Base-by-base conservation (phyloP, 2,329 filamentous ascomycete species). In the Alternaria novae-zelandiae region DNA sequence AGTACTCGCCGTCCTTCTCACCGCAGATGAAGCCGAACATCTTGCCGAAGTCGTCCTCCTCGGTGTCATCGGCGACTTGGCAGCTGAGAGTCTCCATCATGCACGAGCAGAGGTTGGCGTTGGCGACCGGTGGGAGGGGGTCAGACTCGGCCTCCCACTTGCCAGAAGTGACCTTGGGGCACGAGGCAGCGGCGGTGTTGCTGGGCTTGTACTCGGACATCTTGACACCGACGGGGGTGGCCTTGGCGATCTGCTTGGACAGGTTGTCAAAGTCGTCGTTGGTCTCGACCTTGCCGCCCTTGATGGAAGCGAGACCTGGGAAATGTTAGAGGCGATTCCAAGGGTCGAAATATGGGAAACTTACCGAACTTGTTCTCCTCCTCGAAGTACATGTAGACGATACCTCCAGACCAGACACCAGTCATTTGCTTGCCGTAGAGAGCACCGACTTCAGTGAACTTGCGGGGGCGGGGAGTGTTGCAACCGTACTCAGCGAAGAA, bases 401-500 rank as follows among this genome's bases (percentile, higher is more conserved):
- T 97, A 82, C 95, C 96, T 73, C 96, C 96, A 60, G 92, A 96
- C 89, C 96, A 96, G 76, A 97, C 93, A 10, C 82, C 81, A 26
- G 89, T 91, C 96, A 99, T 99, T 64, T 94, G 79, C 63, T 85
- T 78, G 57, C 90, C 89, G 83, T 92, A 99, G 10, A 99, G 88
- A 57, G 91, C 90, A 47, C 83, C 85, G 46, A 97, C 94, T 80
- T 99, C 96, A 64, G 91, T 88, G 83, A 97, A 99, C 65, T 87
- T 86, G 82, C 96, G 93, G 65, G 87, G 89, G 46, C 86, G 85
- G 78, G 82, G 85, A 47, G 84, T 85, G 84, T 96, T 98, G 90
- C 96, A 99, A 73, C 96, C 96, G 78, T 99, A 99, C 84, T 99
- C 96, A 70, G 96, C 96, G 80, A 99, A 97, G 90, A 99, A 99